Evolutionary conservation across 192 early-diverging fungal genomes (phyloP).

Genomic region (Mortierella hygrophila): DNA sequence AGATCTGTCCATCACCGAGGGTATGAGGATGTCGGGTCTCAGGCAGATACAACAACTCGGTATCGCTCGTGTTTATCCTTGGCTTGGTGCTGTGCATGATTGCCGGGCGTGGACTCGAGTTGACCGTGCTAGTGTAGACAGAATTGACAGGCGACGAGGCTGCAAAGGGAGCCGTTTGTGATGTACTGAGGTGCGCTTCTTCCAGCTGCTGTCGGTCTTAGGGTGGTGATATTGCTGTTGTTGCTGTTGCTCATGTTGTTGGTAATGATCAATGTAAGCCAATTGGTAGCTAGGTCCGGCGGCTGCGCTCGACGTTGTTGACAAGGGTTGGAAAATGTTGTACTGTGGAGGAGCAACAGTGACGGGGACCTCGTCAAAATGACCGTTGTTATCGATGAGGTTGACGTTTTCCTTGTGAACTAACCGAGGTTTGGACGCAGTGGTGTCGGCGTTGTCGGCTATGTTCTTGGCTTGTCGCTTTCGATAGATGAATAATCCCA

Average conservation of each 20-base stretch:
- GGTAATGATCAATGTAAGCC: neutral
- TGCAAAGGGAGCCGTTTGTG: neutral
- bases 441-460: neutral
- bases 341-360: neutral
- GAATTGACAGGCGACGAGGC: neutral
- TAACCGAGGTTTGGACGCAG: neutral
- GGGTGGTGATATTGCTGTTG: neutral
- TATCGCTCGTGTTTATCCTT: neutral
- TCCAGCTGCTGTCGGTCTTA: neutral
- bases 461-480: neutral
- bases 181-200: neutral
- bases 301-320: neutral
- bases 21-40: neutral
- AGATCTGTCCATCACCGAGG: neutral
- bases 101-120: neutral
- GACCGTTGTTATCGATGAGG: no score
- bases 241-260: neutral
- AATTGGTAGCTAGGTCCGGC: neutral
- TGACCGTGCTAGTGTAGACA: neutral
- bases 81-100: neutral
- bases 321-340: neutral
- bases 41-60: neutral
- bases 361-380: no score
- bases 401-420: neutral
- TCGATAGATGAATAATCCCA: neutral